phyloP scores from a whole-genome alignment of 345 rosid genomes.

The Acer negundo region DNA sequence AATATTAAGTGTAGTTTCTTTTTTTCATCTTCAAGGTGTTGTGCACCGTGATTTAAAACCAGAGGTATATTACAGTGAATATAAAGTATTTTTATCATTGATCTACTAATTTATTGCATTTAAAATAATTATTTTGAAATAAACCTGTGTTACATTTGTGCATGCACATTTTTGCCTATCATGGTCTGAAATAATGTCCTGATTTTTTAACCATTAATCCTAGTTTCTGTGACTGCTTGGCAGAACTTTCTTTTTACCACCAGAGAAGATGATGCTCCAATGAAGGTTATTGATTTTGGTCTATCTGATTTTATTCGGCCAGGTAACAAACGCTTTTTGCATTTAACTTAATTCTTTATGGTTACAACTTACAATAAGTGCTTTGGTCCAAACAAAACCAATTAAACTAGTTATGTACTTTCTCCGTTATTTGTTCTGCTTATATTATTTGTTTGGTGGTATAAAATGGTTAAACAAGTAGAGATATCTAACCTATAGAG shows the following conservation, averaged over 20 bases:
- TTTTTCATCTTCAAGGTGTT: conserved; percentile 97
- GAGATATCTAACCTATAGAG: background rate
- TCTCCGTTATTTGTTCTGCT: background rate
- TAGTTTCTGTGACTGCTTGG: conserved; percentile 21
- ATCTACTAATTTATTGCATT: conserved; percentile 10
- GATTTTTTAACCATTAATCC: conserved; percentile 1
- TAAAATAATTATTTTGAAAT: background rate
- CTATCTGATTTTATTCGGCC: conserved; percentile 79
- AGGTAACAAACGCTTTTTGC: conserved; percentile 46
- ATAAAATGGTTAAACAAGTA: background rate
- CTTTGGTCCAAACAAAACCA: background rate
- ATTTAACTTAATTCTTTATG: conserved; percentile 1
- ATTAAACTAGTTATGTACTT: background rate
- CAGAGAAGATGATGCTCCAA: conserved; percentile 69
- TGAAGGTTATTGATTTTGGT: conserved; percentile 97
- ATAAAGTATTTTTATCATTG: background rate
- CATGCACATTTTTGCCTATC: background rate
- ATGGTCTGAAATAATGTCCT: background rate
- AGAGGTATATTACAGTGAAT: conserved; percentile 55
- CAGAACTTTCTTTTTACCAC: conserved; percentile 94
- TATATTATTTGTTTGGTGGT: background rate
- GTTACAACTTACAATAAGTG: background rate
- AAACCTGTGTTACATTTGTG: background rate
- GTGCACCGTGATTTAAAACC: conserved; percentile 97
- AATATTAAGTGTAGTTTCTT: conserved; percentile 80